Conservation (phyloP, 163 green algal species). For the Chlorella variabilis region DNA sequence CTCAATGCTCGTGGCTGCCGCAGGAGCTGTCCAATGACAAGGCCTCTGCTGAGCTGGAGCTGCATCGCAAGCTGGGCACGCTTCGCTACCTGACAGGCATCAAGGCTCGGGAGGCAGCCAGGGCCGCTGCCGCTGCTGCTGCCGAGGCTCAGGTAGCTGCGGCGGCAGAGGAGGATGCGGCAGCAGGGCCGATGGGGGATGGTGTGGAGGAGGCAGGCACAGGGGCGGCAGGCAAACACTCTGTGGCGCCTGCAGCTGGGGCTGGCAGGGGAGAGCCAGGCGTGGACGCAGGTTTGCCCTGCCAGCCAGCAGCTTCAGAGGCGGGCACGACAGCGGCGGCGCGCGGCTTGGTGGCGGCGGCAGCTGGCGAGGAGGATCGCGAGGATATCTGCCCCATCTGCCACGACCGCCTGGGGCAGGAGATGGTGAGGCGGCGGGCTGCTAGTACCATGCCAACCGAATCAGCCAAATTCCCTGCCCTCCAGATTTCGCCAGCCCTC, state of each 20-base stretch:
- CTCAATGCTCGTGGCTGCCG: neutral
- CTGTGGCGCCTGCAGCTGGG: neutral
- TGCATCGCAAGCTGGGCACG: slow-evolving; percentile 68
- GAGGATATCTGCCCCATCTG: slow-evolving; percentile 79
- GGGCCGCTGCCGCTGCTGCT: slow-evolving; percentile 13
- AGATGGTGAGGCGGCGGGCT: slow-evolving; percentile 42
- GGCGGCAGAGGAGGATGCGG: neutral
- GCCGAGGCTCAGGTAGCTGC: neutral
- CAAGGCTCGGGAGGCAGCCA: neutral
- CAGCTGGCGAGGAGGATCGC: slow-evolving; percentile 5
- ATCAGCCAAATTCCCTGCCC: too few relatives aligned
- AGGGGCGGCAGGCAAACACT: neutral
- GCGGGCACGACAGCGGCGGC: too few relatives aligned
- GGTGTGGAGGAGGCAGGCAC: too few relatives aligned
- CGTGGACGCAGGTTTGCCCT: neutral
- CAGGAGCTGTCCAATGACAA: slow-evolving; percentile 77
- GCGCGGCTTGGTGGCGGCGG: too few relatives aligned
- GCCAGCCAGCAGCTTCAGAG: too few relatives aligned
- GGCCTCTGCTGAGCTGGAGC: slow-evolving; percentile 66
- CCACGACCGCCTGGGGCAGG: slow-evolving; percentile 62
- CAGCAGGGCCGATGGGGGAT: slow-evolving; percentile 11
- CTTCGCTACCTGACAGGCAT: slow-evolving; percentile 79
- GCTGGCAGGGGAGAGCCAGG: neutral
- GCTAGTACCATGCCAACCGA: too few relatives aligned
- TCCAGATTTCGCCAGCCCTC: neutral